A percentile compares a stretch with the other conserved stretches of the same genome.
Conservation (phyloP, 495 filamentous ascomycete species). For the Aspergillus wentii region DNA sequence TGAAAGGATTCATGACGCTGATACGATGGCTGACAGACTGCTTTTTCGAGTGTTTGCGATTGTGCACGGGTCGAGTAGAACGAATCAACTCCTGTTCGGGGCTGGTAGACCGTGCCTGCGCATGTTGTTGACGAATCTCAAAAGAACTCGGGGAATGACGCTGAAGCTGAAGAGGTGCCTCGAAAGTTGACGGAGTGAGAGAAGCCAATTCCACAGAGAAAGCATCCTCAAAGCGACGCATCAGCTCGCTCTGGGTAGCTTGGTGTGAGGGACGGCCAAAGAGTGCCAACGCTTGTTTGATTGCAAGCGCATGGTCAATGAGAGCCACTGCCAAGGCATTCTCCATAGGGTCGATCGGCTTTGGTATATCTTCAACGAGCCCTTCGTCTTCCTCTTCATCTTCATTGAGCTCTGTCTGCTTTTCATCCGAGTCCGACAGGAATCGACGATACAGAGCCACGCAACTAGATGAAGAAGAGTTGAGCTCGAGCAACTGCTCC, state of each 20-base stretch:
- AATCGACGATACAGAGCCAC: conserved; percentile 72
- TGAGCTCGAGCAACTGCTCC: conserved; percentile 63
- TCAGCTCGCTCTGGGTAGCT: conserved; percentile 55
- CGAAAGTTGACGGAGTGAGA: conserved; percentile 21
- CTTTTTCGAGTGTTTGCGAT: conserved; percentile 30
- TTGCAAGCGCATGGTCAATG: conserved; percentile 80
- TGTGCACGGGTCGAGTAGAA: conserved; percentile 26
- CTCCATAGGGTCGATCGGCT: conserved; percentile 59
- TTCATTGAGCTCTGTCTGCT: conserved; percentile 45
- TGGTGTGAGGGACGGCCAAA: conserved; percentile 55
- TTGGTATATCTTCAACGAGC: conserved; percentile 25
- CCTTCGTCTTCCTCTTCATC: conserved; percentile 43
- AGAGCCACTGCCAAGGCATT: conserved; percentile 82
- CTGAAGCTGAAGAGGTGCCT: conserved; percentile 20
- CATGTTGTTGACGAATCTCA: conserved; percentile 19
- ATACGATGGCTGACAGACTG: conserved; percentile 43
- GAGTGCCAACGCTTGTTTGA: conserved; percentile 75
- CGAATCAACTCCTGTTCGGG: conserved; percentile 37
- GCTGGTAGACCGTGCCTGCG: conserved; percentile 26
- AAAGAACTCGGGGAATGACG: conserved; percentile 19
- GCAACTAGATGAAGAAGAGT: conserved; percentile 56
- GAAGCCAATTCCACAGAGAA: conserved; percentile 46
- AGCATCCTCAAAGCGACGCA: conserved; percentile 37
- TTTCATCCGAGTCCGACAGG: conserved; percentile 49
- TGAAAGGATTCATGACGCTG: conserved; percentile 46